Conservation (phyloP, 2,329 filamentous ascomycete genomes). For the Cytospora chrysosperma region DNA sequence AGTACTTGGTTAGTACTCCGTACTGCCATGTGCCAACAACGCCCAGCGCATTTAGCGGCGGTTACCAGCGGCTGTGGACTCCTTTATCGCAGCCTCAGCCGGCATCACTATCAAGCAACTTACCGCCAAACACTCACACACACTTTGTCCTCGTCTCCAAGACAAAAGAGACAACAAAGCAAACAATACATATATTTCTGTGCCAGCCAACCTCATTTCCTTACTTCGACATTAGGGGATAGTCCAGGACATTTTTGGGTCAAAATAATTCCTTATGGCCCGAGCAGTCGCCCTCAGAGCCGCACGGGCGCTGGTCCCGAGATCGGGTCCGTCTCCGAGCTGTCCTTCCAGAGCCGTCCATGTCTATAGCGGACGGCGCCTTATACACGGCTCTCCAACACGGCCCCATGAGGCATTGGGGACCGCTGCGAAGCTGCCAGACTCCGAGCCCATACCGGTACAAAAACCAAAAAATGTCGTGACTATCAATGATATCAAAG, state of each 20-base stretch:
- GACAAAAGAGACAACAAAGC: slow-evolving; percentile 5
- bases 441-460: slow-evolving; percentile 26
- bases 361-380: slow-evolving; percentile 7
- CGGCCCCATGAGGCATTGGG: slow-evolving; percentile 20
- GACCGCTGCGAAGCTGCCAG: slow-evolving; percentile 28
- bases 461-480: slow-evolving; percentile 34
- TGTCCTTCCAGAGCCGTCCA: neutral
- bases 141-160: neutral
- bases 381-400: slow-evolving; percentile 16
- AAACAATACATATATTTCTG: neutral
- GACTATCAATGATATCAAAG: slow-evolving; percentile 65
- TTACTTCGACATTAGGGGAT: neutral
- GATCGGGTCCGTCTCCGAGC: slow-evolving; percentile 5
- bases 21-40: neutral
- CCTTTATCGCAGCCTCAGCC: slow-evolving; percentile 5
- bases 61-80: slow-evolving; percentile 21
- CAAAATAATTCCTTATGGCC: slow-evolving; percentile 2
- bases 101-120: neutral
- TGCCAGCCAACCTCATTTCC: neutral
- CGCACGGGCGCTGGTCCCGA: slow-evolving; percentile 21
- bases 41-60: neutral
- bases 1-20: no score
- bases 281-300: slow-evolving; percentile 14
- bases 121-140: neutral
- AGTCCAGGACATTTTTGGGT: neutral